A percentile compares a stretch with the other conserved stretches of the same genome.
Conservation (phyloP, 75 land plant species). For the Picea glauca region DNA sequence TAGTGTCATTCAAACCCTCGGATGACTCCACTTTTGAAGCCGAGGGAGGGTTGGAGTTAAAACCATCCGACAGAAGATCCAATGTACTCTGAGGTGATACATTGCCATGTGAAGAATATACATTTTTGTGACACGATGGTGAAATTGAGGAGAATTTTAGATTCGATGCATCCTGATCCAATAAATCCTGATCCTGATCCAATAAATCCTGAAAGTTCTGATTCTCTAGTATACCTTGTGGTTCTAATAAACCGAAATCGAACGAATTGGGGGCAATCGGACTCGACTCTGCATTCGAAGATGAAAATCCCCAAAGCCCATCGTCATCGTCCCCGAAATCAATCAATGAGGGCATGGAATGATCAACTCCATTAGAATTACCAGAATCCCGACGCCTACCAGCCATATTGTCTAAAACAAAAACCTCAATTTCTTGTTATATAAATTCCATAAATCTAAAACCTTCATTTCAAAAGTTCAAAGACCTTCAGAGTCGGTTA, state of each 20-base stretch:
- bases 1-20: not conserved
- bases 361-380: not conserved
- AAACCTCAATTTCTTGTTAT: not conserved
- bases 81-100: not conserved
- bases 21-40: not conserved
- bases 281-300: not conserved
- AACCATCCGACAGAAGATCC: constrained; percentile 7
- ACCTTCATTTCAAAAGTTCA: too few relatives aligned
- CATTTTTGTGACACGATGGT: not conserved
- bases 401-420: not conserved
- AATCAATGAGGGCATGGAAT: constrained; percentile 9
- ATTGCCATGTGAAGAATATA: not conserved
- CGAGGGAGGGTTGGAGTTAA: not conserved
- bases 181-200: too few relatives aligned
- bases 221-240: not conserved
- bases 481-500: not conserved
- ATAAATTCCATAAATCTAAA: too few relatives aligned
- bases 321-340: constrained; percentile 4
- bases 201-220: not conserved
- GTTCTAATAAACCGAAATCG: not conserved
- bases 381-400: not conserved
- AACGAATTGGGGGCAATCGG: not conserved
- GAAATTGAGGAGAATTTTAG: not conserved
- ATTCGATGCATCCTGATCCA: not conserved
- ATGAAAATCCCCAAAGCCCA: not conserved